A percentile compares a stretch with the other conserved stretches of the same genome.
phyloP scores from a whole-genome alignment of 768 basidiomycete species.

The Psilocybe tampanensis region DNA sequence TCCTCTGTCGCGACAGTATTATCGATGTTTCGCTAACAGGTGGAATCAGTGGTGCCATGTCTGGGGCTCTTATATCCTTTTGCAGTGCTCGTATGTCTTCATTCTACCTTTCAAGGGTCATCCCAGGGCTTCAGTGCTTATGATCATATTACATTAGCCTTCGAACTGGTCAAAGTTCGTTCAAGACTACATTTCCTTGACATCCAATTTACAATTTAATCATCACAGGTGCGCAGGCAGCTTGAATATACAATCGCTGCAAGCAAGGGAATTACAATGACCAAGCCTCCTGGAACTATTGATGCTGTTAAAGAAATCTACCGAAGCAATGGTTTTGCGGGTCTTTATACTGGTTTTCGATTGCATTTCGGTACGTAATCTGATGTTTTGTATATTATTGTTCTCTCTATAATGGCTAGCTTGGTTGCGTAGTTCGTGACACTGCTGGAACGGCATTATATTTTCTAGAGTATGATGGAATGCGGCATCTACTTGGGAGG shows the following conservation, averaged over 20 bases:
- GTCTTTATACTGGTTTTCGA: slow-evolving; percentile 82
- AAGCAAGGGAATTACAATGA: slow-evolving; percentile 68
- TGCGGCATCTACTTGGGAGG: slow-evolving; percentile 86
- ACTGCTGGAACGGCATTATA: slow-evolving; percentile 89
- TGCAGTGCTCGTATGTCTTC: slow-evolving; percentile 80
- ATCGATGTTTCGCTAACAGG: slow-evolving; percentile 77
- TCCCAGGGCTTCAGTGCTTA: neutral
- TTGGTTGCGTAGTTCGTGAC: slow-evolving; percentile 67
- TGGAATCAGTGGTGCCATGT: slow-evolving; percentile 83
- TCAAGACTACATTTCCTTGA: neutral
- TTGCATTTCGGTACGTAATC: slow-evolving; percentile 74
- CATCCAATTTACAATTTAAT: neutral
- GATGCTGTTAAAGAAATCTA: slow-evolving; percentile 84
- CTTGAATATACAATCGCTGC: slow-evolving; percentile 91
- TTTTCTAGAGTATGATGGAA: slow-evolving; percentile 92
- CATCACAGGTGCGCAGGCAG: slow-evolving; percentile 77
- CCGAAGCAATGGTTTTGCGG: slow-evolving; percentile 57
- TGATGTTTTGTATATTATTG: neutral
- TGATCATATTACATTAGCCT: slow-evolving; percentile 48
- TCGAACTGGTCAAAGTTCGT: slow-evolving; percentile 91
- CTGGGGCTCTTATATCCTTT: slow-evolving; percentile 87
- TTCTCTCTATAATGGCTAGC: neutral
- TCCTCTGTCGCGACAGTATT: slow-evolving; percentile 59
- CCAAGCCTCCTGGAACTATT: slow-evolving; percentile 64
- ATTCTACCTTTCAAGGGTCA: neutral